Evolutionary conservation across 306 rosid species (phyloP).

Genomic region (Nissolia schottii): DNA sequence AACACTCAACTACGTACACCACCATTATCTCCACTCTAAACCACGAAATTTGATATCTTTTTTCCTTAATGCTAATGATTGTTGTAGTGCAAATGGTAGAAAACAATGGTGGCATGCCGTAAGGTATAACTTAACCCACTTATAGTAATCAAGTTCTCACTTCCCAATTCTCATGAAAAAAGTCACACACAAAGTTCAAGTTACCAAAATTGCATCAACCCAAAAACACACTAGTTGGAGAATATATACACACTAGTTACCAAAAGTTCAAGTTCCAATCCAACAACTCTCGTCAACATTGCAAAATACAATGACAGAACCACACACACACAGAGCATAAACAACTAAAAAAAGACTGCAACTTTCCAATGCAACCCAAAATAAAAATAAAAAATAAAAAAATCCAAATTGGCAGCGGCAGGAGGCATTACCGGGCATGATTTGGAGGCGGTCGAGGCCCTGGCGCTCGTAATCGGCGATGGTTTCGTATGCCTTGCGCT

Average conservation of each 20-base stretch:
- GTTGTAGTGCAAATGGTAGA: too few species aligned
- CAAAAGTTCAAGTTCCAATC: background rate
- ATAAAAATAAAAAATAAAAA: background rate
- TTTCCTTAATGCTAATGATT: too few species aligned
- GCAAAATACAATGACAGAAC: background rate
- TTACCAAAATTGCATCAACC: background rate
- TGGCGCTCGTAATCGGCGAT: constrained; percentile 72
- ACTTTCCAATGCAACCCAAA: background rate
- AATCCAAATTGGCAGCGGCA: too few species aligned
- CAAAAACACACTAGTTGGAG: too few species aligned
- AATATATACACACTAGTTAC: too few species aligned
- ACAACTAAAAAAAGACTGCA: background rate
- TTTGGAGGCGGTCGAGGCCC: constrained; percentile 71
- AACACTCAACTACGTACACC: background rate
- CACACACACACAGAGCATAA: background rate
- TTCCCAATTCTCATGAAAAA: background rate
- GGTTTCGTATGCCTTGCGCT: constrained; percentile 57
- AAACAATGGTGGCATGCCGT: too few species aligned
- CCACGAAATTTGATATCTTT: background rate
- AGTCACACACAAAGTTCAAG: background rate
- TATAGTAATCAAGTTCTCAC: background rate
- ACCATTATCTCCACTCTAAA: background rate
- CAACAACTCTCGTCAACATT: background rate
- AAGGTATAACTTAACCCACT: background rate
- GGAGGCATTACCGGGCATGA: constrained; percentile 69